Evolutionary conservation across 139 green algal species (phyloP).

Genomic region (Chlamydomonas sphaeroides): DNA sequence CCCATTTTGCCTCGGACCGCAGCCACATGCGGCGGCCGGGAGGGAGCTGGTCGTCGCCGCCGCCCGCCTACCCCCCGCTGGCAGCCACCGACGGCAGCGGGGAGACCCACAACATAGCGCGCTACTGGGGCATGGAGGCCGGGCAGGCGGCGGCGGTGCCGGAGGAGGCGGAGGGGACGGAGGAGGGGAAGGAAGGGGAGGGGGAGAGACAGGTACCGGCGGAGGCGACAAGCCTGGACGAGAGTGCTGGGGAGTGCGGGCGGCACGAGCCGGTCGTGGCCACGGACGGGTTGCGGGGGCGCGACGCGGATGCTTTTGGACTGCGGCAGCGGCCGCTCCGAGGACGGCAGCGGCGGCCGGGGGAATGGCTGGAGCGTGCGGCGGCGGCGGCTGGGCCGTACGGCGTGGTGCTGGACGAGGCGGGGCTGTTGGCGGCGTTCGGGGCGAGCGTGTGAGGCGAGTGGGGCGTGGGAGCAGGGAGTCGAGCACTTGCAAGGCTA

Average conservation of each 20-base stretch:
- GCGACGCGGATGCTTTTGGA: too few species aligned
- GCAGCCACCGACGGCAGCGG: constrained; percentile 23
- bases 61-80: constrained; percentile 55
- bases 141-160: too few species aligned
- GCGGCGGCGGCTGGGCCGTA: not conserved
- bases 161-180: not conserved
- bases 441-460: not conserved
- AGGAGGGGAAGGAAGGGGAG: not conserved
- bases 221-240: too few species aligned
- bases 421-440: constrained; percentile 8
- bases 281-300: too few species aligned
- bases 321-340: not conserved
- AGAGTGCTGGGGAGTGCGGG: too few species aligned
- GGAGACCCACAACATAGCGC: constrained; percentile 44
- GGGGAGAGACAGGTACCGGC: not conserved
- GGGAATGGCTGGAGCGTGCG: not conserved
- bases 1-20: constrained; percentile 60
- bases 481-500: too few species aligned
- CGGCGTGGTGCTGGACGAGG: constrained; percentile 36
- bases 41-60: constrained; percentile 47
- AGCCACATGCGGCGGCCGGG: constrained; percentile 55
- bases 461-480: too few species aligned
- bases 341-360: not conserved
- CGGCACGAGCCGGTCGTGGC: too few species aligned
- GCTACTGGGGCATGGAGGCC: constrained; percentile 32